Evolutionary conservation across 2,329 filamentous ascomycete genomes (phyloP).

Genomic region (Chrysoporthe cubensis): DNA sequence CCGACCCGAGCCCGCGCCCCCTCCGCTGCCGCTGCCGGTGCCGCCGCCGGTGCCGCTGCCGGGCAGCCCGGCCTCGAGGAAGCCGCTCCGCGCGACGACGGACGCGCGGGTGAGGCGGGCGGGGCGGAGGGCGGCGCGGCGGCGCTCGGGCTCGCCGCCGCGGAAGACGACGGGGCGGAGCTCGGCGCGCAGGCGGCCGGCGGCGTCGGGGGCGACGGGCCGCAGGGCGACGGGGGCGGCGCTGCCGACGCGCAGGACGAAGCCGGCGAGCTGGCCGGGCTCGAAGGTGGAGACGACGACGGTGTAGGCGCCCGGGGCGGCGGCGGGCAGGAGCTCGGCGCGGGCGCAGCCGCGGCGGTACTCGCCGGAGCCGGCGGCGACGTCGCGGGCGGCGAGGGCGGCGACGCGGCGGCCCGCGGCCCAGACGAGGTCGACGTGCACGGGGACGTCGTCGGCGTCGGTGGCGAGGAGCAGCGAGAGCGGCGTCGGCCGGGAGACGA

Average conservation of each 20-base stretch:
- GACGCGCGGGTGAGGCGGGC: constrained; percentile 63
- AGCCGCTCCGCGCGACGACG: constrained; percentile 48
- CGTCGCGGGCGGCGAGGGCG: constrained; percentile 72
- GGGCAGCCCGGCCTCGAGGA: constrained; percentile 28
- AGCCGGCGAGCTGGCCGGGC: constrained; percentile 73
- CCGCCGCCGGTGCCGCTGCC: constrained; percentile 30
- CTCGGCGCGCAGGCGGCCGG: constrained; percentile 70
- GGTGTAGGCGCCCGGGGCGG: constrained; percentile 79
- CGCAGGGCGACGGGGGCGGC: constrained; percentile 58
- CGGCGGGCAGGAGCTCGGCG: constrained; percentile 51
- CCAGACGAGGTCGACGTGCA: constrained; percentile 86
- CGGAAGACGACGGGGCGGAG: constrained; percentile 43
- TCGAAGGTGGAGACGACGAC: constrained; percentile 92
- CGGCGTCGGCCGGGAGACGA: constrained; percentile 58
- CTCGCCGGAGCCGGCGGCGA: constrained; percentile 83
- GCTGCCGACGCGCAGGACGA: constrained; percentile 75
- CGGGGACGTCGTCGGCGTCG: constrained; percentile 66
- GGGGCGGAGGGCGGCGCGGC: constrained; percentile 45
- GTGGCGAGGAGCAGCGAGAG: constrained; percentile 77
- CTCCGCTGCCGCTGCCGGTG: constrained; percentile 43
- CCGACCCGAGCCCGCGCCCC: constrained; percentile 8
- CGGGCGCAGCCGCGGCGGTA: constrained; percentile 82
- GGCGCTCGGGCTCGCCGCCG: constrained; percentile 48
- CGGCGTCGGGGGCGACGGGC: constrained; percentile 71
- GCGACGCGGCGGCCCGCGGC: constrained; percentile 73